phyloP scores from a whole-genome alignment of 2,329 filamentous ascomycete genomes.

The Pyrenophora graminea region DNA sequence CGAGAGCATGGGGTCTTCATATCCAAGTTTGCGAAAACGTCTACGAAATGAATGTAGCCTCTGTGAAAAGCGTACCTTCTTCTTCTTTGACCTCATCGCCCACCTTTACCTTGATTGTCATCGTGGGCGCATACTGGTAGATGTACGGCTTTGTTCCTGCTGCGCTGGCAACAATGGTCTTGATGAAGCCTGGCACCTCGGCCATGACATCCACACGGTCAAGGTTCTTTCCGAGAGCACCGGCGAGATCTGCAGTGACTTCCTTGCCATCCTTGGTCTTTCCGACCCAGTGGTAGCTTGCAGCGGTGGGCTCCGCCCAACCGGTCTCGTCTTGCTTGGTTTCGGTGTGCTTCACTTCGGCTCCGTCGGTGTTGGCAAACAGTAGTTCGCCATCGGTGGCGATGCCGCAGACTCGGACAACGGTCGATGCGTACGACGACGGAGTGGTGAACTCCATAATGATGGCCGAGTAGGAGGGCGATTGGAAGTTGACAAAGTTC shows the following conservation, averaged over 20 bases:
- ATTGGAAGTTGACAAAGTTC: slow-evolving; percentile 94
- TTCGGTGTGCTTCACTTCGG: slow-evolving; percentile 68
- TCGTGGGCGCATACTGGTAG: slow-evolving; percentile 82
- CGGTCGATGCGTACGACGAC: slow-evolving; percentile 84
- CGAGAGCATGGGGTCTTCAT: slow-evolving; percentile 21
- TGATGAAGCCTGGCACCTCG: slow-evolving; percentile 93
- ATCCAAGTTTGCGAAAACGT: slow-evolving; percentile 18
- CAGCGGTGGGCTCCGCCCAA: slow-evolving; percentile 83
- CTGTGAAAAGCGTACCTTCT: slow-evolving; percentile 77
- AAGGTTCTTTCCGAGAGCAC: slow-evolving; percentile 67
- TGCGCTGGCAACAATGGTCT: slow-evolving; percentile 85
- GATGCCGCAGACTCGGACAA: slow-evolving; percentile 81
- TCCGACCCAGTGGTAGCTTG: slow-evolving; percentile 78
- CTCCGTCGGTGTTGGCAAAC: slow-evolving; percentile 67
- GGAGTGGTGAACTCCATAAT: slow-evolving; percentile 98
- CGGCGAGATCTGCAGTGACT: slow-evolving; percentile 71
- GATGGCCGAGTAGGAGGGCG: slow-evolving; percentile 80
- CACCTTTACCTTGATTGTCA: slow-evolving; percentile 80
- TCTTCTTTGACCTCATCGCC: slow-evolving; percentile 79
- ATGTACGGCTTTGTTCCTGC: slow-evolving; percentile 96
- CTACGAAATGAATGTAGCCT: slow-evolving; percentile 94
- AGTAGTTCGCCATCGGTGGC: slow-evolving; percentile 81
- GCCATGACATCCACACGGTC: slow-evolving; percentile 96
- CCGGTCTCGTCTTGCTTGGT: slow-evolving; percentile 77
- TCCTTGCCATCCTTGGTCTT: slow-evolving; percentile 75